Evolutionary conservation across 78 protist genomes (phyloP), one percentile per base, ranked within the genome.

Genomic region (Pelomyxa schiedti): DNA sequence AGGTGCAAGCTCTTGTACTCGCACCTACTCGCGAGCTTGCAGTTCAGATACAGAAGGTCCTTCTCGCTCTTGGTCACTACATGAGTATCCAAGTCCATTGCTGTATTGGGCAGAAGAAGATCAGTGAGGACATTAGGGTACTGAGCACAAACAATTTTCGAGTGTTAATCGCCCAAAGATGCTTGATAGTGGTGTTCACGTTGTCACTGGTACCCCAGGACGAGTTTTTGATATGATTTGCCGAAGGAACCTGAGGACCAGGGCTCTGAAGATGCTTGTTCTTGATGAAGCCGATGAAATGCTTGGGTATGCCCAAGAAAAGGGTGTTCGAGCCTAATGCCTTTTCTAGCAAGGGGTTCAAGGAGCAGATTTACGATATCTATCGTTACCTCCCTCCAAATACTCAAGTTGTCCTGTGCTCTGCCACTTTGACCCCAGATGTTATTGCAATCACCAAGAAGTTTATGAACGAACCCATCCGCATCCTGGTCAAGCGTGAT

Each of bases 211-310:
- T 38, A 96, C 99, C 0, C 99, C 99, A 7, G 99, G 99, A 5
- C 93, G 98, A 16, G 92, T 92, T 2, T 29, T 81, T 9, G 98
- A 96, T 82, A 92, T 98, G 98, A 95, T 98, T 74, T 42, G 81
- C 36, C 73, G 98, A 2, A 80, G 94, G 2, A 76, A 82, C 30
- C 80, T 98, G 29, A 29, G 65, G 43, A 63, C 95, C 26, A 39
- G 84, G 39, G 69, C 69, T 40, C 80, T 98, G 66, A 91, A 91
- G 83, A 82, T 94, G 88, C 40, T 95, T 69, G 84, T 98, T 35
- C 87, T 98, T 37, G 99, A 98, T 67, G 99, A 98, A 88, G 99
- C 99, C 1, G 99, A 98, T 75, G 99, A 96, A 74, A 94, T 98
- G 99, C 86, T 98, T 5, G 41, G 52, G 36, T 47, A 69, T 30